Evolutionary conservation across 257 asterid species (phyloP), one percentile per base, ranked within the genome.

Genomic region (Leonotis leonurus): DNA sequence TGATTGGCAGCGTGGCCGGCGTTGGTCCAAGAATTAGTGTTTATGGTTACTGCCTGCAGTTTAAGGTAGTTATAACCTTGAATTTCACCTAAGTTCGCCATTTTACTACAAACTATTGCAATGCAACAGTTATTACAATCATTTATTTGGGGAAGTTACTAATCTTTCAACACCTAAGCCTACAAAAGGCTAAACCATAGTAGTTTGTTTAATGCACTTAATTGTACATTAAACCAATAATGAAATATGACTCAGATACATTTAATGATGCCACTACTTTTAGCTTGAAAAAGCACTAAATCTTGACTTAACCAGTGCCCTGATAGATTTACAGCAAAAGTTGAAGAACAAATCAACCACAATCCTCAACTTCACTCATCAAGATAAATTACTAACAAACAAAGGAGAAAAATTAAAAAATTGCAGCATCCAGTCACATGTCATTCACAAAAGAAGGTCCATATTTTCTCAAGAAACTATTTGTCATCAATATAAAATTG

Each of bases 1-100:
- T 88, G 96, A 77, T 88, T 88, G 12, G 84, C 85, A 30, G 90
- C 79, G 54, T 91, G 98, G 17, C 96, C 98, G 1, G 92, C 82
- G 69, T 77, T 60, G 6, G 79, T 81, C 95, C 95, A 91, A 65
- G 84, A 80, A 60, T 91, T 88, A 14, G 95, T 13, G 73, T 67
- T 83, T 17, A 88, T 72, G 7, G 95, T 91, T 50, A 91, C 76
- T 24, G 87, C 98, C 98, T 91, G 86, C 70, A 64, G 39, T 4
- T 2, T 24, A 58, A 66, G 24, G 30, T 20, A 18, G 17, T 41
- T 5, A 41, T 12, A 32, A 30, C 11, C 30, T 7, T 14, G 0
- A 18, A 5, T 8, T 21, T 5, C 13, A 21, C 45, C 4, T 3
- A 29, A 39, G 5, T 35, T n/a, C 41, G 11, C 39, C 29, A 8